These are phyloP conservation scores for Cicer cuneatum DNA, from an alignment of 306 rosid species.

Conservation along the genomic window DNA sequence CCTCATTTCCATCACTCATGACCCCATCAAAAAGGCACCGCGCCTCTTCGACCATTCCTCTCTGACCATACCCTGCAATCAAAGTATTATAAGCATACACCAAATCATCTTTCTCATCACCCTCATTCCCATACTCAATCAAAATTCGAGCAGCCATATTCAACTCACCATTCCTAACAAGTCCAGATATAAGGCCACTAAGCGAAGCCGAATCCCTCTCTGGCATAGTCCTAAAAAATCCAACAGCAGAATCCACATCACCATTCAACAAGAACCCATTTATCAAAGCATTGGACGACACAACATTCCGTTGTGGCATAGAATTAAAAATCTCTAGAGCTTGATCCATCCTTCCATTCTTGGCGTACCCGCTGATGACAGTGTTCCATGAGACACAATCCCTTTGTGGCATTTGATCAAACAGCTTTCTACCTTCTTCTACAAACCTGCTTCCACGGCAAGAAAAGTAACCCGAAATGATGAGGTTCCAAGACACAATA, in stretches of 20 bases:
- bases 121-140: conserved; percentile 42
- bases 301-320: conserved; percentile 54
- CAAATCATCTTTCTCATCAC: conserved; percentile 43
- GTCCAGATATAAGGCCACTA: conserved; percentile 51
- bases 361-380: conserved; percentile 54
- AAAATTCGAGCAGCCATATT: conserved; percentile 47
- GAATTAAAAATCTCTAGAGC: conserved; percentile 48
- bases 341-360: conserved; percentile 54
- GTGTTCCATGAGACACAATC: conserved; percentile 64
- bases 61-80: conserved; percentile 59
- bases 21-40: conserved; percentile 50
- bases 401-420: conserved; percentile 52
- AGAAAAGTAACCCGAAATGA: conserved; percentile 52
- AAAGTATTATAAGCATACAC: conserved; percentile 55
- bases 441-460: conserved; percentile 44
- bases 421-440: conserved; percentile 50
- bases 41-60: conserved; percentile 55
- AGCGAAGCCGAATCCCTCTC: conserved; percentile 52
- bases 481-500: conserved; percentile 55
- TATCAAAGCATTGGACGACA: conserved; percentile 56
- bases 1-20: conserved; percentile 33
- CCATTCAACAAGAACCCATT: conserved; percentile 58
- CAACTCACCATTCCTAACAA: conserved; percentile 51
- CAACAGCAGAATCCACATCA: conserved; percentile 50
- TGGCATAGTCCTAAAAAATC: conserved; percentile 44